Evolutionary conservation across 495 filamentous ascomycete genomes (phyloP).

Genomic region (Penicillium cinerascens): DNA sequence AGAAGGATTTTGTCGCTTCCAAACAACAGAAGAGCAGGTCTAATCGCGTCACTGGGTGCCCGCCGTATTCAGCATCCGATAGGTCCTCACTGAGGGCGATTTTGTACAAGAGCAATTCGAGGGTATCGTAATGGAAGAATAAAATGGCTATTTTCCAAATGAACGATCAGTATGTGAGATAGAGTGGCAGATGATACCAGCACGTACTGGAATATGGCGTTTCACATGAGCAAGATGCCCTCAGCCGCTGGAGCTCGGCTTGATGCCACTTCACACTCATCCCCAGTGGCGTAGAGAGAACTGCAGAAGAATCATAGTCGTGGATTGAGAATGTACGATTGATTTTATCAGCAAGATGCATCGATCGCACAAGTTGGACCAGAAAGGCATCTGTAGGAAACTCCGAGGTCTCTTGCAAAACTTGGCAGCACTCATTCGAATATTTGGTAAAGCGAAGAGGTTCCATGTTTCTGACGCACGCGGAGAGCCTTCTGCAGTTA

Average conservation of each 20-base stretch:
- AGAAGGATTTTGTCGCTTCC: constrained; percentile 26
- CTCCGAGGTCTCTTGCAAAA: constrained; percentile 10
- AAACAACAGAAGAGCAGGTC: constrained; percentile 27
- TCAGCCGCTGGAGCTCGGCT: constrained; percentile 13
- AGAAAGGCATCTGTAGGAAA: constrained; percentile 22
- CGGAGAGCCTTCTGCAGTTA: constrained; percentile 22
- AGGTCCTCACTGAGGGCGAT: constrained; percentile 14
- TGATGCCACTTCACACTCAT: constrained; percentile 20
- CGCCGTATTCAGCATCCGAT: constrained; percentile 10
- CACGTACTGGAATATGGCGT: constrained; percentile 15
- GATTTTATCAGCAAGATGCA: constrained; percentile 21
- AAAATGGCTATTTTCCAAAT: constrained; percentile 11
- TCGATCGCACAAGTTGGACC: constrained; percentile 24
- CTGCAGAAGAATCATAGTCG: constrained; percentile 2
- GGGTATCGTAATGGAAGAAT: constrained; percentile 17
- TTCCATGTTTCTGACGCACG: constrained; percentile 28
- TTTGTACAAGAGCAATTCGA: constrained; percentile 24
- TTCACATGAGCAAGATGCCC: constrained; percentile 11
- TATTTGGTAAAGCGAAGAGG: constrained; percentile 29
- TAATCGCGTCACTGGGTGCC: constrained; percentile 12
- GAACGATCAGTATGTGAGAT: not conserved
- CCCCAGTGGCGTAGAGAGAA: constrained; percentile 10
- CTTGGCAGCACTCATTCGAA: constrained; percentile 23
- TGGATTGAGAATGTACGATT: constrained; percentile 4
- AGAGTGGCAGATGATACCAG: not conserved